These are phyloP conservation scores for Globisporangium iwayamae DNA, from an alignment of 352 stramenopile genomes.

Conservation along the genomic window DNA sequence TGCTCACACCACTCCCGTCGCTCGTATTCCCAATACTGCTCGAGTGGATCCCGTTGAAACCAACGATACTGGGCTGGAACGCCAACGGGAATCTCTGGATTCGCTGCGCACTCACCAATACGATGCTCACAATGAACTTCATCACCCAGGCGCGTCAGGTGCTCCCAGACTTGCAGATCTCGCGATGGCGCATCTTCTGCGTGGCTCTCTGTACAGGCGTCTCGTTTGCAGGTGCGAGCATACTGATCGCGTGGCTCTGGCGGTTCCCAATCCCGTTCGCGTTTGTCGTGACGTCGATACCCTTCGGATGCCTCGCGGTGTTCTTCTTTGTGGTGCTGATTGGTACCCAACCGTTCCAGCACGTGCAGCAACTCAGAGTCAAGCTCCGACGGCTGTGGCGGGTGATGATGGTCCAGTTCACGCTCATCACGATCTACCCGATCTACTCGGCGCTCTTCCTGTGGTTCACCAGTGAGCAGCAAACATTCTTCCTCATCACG, in stretches of 20 bases:
- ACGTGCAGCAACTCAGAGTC: conserved; percentile 14
- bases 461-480: conserved; percentile 6
- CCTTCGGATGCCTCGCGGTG: conserved; percentile 18
- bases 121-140: conserved; percentile 14
- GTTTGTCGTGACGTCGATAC: conserved; percentile 21
- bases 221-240: conserved; percentile 14
- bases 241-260: conserved; percentile 22
- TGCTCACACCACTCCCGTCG: conserved; percentile 16
- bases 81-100: conserved; percentile 25
- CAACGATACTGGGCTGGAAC: conserved; percentile 13
- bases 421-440: conserved; percentile 18
- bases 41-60: conserved; percentile 25
- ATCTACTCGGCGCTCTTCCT: conserved; percentile 21
- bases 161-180: conserved; percentile 12
- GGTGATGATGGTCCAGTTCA: conserved; percentile 6
- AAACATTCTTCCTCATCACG: conserved; percentile 15
- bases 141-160: conserved; percentile 17
- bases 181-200: conserved; percentile 1
- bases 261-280: conserved; percentile 28
- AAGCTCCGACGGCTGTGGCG: conserved; percentile 17
- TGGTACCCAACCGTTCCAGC: conserved; percentile 12
- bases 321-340: conserved; percentile 17
- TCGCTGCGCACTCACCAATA: conserved; percentile 15
- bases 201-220: conserved; percentile 15
- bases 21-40: conserved; percentile 19